Evolutionary conservation across 805 yeast species (phyloP).

Genomic region (Sugiyamaella americana): DNA sequence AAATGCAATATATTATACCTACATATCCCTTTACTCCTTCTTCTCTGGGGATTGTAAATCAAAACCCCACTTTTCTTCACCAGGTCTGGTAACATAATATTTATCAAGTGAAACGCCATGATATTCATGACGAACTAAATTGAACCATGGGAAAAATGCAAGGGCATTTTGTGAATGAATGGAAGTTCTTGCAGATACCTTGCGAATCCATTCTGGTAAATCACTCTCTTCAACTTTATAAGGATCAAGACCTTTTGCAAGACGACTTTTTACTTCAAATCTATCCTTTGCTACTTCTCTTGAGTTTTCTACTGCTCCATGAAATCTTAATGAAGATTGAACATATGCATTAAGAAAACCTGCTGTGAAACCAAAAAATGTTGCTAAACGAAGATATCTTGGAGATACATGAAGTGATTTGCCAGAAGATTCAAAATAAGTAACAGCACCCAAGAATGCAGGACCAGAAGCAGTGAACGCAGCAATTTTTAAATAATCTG

Average conservation of each 20-base stretch:
- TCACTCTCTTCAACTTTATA: constrained; percentile 51
- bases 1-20: not conserved
- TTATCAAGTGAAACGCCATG: constrained; percentile 69
- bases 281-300: constrained; percentile 69
- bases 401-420: constrained; percentile 45
- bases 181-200: constrained; percentile 70
- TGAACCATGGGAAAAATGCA: constrained; percentile 74
- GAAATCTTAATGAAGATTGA: constrained; percentile 61
- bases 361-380: constrained; percentile 58
- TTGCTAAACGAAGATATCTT: constrained; percentile 55
- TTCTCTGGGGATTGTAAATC: constrained; percentile 17
- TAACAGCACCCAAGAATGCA: constrained; percentile 38
- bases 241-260: constrained; percentile 60
- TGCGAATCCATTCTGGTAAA: constrained; percentile 64
- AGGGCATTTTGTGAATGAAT: constrained; percentile 58
- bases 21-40: not conserved
- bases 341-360: constrained; percentile 71
- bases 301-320: constrained; percentile 69
- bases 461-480: constrained; percentile 47
- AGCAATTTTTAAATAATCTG: constrained; percentile 54
- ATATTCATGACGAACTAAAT: constrained; percentile 70
- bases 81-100: constrained; percentile 44
- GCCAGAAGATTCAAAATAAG: constrained; percentile 46
- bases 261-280: constrained; percentile 60
- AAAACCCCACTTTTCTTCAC: constrained; percentile 55